phyloP scores from a whole-genome alignment of 768 basidiomycete genomes.

The Pisolithus tinctorius region DNA sequence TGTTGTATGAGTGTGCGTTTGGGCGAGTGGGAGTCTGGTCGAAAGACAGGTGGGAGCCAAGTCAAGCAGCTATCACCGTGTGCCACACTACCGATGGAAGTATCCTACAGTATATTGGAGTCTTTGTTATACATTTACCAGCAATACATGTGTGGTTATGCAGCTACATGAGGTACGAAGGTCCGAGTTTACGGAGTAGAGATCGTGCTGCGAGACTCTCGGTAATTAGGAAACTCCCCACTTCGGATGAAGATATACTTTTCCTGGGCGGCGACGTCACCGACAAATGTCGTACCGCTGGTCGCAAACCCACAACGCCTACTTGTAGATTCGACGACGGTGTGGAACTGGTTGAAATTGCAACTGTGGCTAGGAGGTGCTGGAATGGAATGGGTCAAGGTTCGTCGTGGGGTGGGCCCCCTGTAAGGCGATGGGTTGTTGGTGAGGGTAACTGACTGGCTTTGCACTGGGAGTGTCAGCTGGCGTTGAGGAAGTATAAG shows the following conservation, averaged over 20 bases:
- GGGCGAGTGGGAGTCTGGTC: not conserved
- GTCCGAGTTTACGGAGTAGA: constrained; percentile 14
- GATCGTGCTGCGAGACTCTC: constrained; percentile 3
- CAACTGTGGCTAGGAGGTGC: not conserved
- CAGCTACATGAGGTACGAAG: constrained; percentile 14
- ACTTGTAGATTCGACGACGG: not conserved
- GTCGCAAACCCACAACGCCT: not conserved
- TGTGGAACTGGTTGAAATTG: constrained; percentile 1
- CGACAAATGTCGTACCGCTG: constrained; percentile 14
- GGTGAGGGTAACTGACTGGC: constrained; percentile 15
- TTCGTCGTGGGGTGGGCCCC: not conserved
- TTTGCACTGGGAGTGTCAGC: constrained; percentile 1
- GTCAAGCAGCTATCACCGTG: not conserved
- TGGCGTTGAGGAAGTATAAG: constrained; percentile 8
- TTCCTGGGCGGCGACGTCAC: constrained; percentile 7
- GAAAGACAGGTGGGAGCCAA: not conserved
- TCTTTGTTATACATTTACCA: not conserved
- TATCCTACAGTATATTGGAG: no score
- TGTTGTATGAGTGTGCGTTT: not conserved
- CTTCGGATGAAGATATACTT: not conserved
- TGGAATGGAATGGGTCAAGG: constrained; percentile 2
- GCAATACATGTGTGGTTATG: not conserved
- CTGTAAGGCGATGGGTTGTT: constrained; percentile 7
- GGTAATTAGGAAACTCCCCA: not conserved
- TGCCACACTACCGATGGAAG: not conserved